These are phyloP conservation scores for Paxillus ammoniavirescens DNA, from an alignment of 768 basidiomycete genomes.

Conservation along the genomic window DNA sequence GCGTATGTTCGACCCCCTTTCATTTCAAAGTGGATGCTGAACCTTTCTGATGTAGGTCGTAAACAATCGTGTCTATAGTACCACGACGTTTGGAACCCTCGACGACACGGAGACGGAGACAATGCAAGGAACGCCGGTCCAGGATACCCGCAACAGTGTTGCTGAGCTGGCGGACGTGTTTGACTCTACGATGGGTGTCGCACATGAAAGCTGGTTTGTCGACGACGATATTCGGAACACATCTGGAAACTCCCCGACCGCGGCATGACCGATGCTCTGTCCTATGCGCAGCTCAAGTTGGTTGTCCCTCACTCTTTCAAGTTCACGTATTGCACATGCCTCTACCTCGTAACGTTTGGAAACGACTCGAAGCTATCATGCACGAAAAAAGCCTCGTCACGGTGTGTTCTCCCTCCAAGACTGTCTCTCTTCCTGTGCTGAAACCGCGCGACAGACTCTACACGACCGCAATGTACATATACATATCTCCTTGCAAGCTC, in stretches of 20 bases:
- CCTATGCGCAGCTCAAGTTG: not conserved
- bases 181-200: slow-evolving; percentile 2
- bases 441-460: slow-evolving; percentile 1
- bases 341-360: not conserved
- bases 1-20: slow-evolving; percentile 18
- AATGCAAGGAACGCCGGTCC: slow-evolving; percentile 3
- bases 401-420: slow-evolving; percentile 4
- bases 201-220: slow-evolving; percentile 11
- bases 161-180: slow-evolving; percentile 9
- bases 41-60: slow-evolving; percentile 19
- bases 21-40: not conserved
- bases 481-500: not conserved
- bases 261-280: not conserved
- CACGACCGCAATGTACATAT: slow-evolving; percentile 3
- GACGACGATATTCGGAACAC: not conserved
- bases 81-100: slow-evolving; percentile 32
- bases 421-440: not conserved
- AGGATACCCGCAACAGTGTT: not conserved
- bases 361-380: not conserved
- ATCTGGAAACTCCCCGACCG: not conserved
- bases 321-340: not conserved
- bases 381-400: not conserved
- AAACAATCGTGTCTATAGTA: slow-evolving; percentile 30
- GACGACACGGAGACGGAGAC: slow-evolving; percentile 22
- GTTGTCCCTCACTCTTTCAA: not conserved